Conservation (phyloP, 148 eudicot species). For the Salicornia ramosissima region DNA sequence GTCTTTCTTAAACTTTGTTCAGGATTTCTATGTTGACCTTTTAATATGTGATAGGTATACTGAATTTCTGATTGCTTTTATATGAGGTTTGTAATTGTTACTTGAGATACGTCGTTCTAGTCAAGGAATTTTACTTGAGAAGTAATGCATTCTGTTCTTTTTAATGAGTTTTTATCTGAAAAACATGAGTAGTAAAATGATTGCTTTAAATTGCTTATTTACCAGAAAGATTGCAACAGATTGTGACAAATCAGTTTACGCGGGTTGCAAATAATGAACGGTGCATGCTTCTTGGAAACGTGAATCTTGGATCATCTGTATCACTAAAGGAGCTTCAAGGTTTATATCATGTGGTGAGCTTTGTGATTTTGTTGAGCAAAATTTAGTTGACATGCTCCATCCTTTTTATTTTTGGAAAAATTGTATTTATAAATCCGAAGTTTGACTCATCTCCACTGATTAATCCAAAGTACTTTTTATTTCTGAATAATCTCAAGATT, state of each 20-base stretch:
- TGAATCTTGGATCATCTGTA: slow-evolving; percentile 75
- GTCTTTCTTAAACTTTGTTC: not conserved
- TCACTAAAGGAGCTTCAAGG: slow-evolving; percentile 79
- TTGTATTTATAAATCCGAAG: no score
- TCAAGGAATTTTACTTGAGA: not conserved
- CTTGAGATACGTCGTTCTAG: not conserved
- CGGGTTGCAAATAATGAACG: slow-evolving; percentile 71
- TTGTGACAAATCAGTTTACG: slow-evolving; percentile 83
- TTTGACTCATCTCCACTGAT: no score
- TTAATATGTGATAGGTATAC: no score
- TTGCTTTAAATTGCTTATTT: slow-evolving; percentile 39
- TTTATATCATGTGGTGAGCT: slow-evolving; percentile 82
- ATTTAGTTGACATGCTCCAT: slow-evolving; percentile 5
- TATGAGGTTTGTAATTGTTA: not conserved
- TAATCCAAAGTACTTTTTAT: slow-evolving; percentile 7
- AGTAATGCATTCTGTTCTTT: no score
- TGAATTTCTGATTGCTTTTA: not conserved
- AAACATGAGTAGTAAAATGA: slow-evolving; percentile 6
- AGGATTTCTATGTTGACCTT: not conserved
- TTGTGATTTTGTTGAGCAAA: not conserved
- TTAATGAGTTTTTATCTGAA: no score
- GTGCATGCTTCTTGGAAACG: slow-evolving; percentile 82
- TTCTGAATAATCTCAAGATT: not conserved
- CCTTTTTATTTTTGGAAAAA: no score
- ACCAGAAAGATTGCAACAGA: slow-evolving; percentile 66